These are phyloP conservation scores for Chenopodium suecicum DNA, from an alignment of 148 eudicot genomes.

Conservation along the genomic window DNA sequence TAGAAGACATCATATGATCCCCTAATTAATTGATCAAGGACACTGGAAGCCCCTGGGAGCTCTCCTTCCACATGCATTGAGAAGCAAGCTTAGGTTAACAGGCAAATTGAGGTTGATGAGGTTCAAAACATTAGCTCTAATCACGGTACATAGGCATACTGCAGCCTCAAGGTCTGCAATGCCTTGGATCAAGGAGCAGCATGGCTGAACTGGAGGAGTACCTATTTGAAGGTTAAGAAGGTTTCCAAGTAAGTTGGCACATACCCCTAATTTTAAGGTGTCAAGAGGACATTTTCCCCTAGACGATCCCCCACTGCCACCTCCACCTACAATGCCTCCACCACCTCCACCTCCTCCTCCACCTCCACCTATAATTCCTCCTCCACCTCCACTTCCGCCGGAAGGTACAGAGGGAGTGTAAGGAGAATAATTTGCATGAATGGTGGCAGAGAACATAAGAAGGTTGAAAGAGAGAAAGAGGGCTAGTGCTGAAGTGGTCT, in stretches of 20 bases:
- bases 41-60: slow-evolving; percentile 53
- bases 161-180: slow-evolving; percentile 64
- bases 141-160: slow-evolving; percentile 68
- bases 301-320: neutral
- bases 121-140: slow-evolving; percentile 48
- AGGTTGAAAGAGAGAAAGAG: slow-evolving; percentile 1
- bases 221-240: slow-evolving; percentile 37
- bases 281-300: slow-evolving; percentile 46
- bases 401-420: slow-evolving; percentile 3
- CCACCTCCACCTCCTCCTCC: too few species aligned
- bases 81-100: slow-evolving; percentile 49
- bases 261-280: slow-evolving; percentile 53
- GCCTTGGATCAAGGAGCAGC: slow-evolving; percentile 55
- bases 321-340: neutral
- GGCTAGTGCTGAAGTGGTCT: neutral
- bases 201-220: slow-evolving; percentile 43
- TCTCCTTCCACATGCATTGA: slow-evolving; percentile 47
- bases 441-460: neutral
- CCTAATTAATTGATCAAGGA: slow-evolving; percentile 1
- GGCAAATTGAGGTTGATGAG: slow-evolving; percentile 54
- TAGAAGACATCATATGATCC: too few species aligned
- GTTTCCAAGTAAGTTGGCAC: slow-evolving; percentile 43
- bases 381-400: neutral
- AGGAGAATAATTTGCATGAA: neutral
- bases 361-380: too few species aligned